These are phyloP conservation scores for Kodamaea kakaduensis DNA, from an alignment of 805 yeast genomes.

Conservation along the genomic window DNA sequence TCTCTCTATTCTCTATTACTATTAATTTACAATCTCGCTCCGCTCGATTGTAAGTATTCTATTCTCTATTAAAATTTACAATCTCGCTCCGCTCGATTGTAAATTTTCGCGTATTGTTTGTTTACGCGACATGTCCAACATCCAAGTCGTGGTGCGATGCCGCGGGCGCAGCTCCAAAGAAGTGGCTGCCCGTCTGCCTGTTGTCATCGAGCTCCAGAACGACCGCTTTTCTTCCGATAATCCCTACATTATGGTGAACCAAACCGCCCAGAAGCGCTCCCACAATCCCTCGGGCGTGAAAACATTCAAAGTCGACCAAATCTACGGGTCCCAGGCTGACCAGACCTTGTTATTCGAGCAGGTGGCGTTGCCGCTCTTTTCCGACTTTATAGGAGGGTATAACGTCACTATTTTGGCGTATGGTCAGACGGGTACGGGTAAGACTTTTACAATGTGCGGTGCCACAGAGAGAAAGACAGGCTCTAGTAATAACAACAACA, in stretches of 20 bases:
- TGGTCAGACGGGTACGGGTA: slow-evolving; percentile 88
- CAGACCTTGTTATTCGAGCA: slow-evolving; percentile 63
- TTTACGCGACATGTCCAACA: slow-evolving; percentile 29
- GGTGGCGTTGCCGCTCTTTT: slow-evolving; percentile 68
- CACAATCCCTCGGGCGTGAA: slow-evolving; percentile 28
- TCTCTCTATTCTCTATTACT: neutral
- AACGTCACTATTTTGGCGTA: slow-evolving; percentile 79
- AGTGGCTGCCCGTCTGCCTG: slow-evolving; percentile 41
- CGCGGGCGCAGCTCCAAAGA: slow-evolving; percentile 48
- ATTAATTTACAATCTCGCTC: neutral
- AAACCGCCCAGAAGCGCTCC: slow-evolving; percentile 7
- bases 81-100: no score
- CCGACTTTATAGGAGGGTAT: slow-evolving; percentile 55
- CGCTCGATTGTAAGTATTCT: neutral
- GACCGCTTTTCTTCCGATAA: slow-evolving; percentile 18
- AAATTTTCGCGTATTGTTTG: no score
- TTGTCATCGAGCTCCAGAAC: slow-evolving; percentile 45
- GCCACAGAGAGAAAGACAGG: slow-evolving; percentile 18
- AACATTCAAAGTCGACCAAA: slow-evolving; percentile 71
- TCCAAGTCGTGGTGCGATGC: slow-evolving; percentile 54
- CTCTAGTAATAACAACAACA: neutral
- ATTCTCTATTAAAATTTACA: no score
- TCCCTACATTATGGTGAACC: slow-evolving; percentile 18
- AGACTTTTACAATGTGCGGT: slow-evolving; percentile 72
- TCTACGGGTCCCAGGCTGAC: slow-evolving; percentile 77